Evolutionary conservation across 1,139 yeast species (phyloP).

Genomic region (Suhomyces atakaporum): DNA sequence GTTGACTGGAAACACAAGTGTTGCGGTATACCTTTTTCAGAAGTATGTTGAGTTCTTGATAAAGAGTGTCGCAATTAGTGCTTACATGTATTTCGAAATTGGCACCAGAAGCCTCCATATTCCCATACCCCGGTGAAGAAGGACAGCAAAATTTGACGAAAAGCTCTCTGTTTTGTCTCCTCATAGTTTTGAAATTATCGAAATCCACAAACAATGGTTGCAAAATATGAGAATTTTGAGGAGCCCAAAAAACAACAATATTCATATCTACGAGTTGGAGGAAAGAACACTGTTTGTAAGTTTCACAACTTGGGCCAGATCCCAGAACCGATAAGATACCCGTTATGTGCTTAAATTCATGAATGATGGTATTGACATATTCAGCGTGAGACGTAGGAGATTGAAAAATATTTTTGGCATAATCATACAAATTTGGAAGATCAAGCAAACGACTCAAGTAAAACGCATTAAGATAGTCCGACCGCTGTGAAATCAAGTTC

Average conservation of each 20-base stretch:
- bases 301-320: neutral
- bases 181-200: neutral
- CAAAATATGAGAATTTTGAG: neutral
- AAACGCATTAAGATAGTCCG: neutral
- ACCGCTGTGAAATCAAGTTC: neutral
- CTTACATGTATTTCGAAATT: neutral
- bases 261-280: neutral
- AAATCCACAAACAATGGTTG: neutral
- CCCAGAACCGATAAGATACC: neutral
- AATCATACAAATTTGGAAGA: neutral
- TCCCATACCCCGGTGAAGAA: too few relatives aligned
- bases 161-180: neutral
- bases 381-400: neutral
- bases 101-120: neutral
- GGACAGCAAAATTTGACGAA: neutral
- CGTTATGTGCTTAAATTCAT: neutral
- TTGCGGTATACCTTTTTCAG: neutral
- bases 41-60: neutral
- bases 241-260: neutral
- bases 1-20: neutral
- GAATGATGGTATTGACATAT: neutral
- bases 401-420: too few relatives aligned
- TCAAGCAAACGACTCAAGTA: neutral
- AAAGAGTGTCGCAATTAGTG: too few relatives aligned
- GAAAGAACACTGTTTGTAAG: neutral